phyloP scores from a whole-genome alignment of 805 yeast genomes.

The Blastobotrys mokoenaii region DNA sequence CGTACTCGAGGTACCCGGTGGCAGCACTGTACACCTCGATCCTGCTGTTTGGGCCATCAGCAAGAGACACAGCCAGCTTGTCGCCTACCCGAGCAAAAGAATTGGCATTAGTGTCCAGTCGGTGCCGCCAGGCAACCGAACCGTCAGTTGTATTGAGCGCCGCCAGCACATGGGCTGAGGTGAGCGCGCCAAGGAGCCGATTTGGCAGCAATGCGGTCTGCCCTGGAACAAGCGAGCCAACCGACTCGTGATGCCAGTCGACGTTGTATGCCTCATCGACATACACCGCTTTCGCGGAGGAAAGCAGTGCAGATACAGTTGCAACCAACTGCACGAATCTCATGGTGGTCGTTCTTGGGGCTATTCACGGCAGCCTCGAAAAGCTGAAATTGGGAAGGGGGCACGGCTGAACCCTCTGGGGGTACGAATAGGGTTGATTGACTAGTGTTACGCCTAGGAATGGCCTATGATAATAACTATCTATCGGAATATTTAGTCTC shows the following conservation, averaged over 20 bases:
- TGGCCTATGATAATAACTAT: too few species aligned
- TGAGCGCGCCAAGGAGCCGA: conserved; percentile 13
- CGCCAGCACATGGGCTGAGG: conserved; percentile 20
- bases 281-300: conserved; percentile 22
- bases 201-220: not conserved
- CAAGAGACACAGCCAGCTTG: not conserved
- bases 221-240: conserved; percentile 20
- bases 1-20: conserved; percentile 2
- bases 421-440: too few species aligned
- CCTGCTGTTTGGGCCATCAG: not conserved
- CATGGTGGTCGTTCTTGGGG: too few species aligned
- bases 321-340: too few species aligned
- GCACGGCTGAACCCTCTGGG: too few species aligned
- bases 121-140: conserved; percentile 22
- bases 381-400: too few species aligned
- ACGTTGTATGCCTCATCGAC: conserved; percentile 27
- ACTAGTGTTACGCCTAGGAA: too few species aligned
- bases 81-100: not conserved
- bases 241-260: conserved; percentile 25
- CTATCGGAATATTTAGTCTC: too few species aligned
- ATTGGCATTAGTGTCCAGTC: not conserved
- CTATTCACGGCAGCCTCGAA: too few species aligned
- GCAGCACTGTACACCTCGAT: not conserved
- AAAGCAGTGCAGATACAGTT: not conserved
- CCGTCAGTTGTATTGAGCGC: conserved; percentile 21